A percentile compares a stretch with the other conserved stretches of the same genome.
Conservation (phyloP, 176 grass and related monocot genomes). For the Lolium rigidum region DNA sequence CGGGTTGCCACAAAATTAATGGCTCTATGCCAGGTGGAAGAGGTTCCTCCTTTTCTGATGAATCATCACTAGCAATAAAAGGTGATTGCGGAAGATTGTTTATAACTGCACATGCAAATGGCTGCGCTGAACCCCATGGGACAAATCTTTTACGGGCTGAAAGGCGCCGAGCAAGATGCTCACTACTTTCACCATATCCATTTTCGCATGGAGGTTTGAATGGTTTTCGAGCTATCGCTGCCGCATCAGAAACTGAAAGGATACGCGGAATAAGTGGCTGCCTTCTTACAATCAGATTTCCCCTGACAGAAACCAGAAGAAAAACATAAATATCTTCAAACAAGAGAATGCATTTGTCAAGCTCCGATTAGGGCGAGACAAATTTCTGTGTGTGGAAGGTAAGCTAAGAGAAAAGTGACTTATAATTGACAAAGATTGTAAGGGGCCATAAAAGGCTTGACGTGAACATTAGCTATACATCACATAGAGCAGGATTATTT, state of each 20-base stretch:
- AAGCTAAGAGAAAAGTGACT: background rate
- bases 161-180: constrained; percentile 80
- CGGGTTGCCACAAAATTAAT: constrained; percentile 86
- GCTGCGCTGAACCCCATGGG: constrained; percentile 69
- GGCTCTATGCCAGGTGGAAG: constrained; percentile 90
- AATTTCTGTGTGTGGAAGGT: background rate
- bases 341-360: constrained; percentile 18
- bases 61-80: constrained; percentile 49
- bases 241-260: constrained; percentile 88
- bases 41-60: constrained; percentile 59
- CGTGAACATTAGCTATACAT: constrained; percentile 7
- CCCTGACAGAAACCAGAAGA: constrained; percentile 59
- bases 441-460: constrained; percentile 2
- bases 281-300: constrained; percentile 80
- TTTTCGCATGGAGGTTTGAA: constrained; percentile 87
- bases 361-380: background rate
- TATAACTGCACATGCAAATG: constrained; percentile 64
- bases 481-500: background rate
- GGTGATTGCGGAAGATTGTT: constrained; percentile 53
- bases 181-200: constrained; percentile 68
- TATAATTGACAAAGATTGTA: constrained; percentile 7
- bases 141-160: constrained; percentile 89
- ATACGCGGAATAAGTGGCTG: constrained; percentile 92
- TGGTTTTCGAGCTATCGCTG: constrained; percentile 82
- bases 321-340: constrained; percentile 43